Conservation (phyloP, 345 rosid species). For the Gossypium raimondii region DNA sequence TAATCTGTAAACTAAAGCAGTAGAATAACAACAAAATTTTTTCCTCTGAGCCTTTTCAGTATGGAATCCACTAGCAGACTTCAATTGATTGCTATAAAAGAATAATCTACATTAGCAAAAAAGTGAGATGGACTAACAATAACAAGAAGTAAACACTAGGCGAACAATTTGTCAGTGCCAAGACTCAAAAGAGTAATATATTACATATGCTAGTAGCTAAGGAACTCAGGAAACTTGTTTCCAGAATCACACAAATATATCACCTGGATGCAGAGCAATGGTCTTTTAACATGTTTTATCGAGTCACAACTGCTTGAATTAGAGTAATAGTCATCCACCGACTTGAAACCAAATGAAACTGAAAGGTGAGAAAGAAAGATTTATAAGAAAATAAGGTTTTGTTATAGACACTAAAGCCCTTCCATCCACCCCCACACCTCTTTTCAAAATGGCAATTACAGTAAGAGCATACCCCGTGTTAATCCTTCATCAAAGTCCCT, state of each 20-base stretch:
- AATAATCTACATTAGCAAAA: not conserved
- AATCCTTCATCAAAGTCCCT: constrained; percentile 83
- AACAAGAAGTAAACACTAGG: not conserved
- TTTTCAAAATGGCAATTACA: not conserved
- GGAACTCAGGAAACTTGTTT: not conserved
- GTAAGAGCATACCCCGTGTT: constrained; percentile 54
- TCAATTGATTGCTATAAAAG: constrained; percentile 6
- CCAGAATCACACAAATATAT: not conserved
- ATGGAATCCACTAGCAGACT: not conserved
- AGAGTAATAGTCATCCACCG: constrained; percentile 83
- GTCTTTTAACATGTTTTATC: constrained; percentile 53
- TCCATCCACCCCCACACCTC: not conserved
- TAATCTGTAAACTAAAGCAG: too few relatives aligned
- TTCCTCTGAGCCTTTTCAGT: too few relatives aligned
- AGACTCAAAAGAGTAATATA: not conserved
- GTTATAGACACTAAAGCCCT: not conserved
- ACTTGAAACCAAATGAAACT: constrained; percentile 92
- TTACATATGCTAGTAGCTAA: not conserved
- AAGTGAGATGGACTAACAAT: not conserved
- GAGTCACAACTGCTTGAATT: constrained; percentile 78
- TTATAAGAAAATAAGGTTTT: constrained; percentile 7
- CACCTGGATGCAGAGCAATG: constrained; percentile 94
- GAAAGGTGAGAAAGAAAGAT: constrained; percentile 22
- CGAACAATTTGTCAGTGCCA: not conserved
- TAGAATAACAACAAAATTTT: too few relatives aligned